These are phyloP conservation scores for Aspergillus sclerotiicarbonarius DNA, from an alignment of 495 filamentous ascomycete species.

Conservation along the genomic window DNA sequence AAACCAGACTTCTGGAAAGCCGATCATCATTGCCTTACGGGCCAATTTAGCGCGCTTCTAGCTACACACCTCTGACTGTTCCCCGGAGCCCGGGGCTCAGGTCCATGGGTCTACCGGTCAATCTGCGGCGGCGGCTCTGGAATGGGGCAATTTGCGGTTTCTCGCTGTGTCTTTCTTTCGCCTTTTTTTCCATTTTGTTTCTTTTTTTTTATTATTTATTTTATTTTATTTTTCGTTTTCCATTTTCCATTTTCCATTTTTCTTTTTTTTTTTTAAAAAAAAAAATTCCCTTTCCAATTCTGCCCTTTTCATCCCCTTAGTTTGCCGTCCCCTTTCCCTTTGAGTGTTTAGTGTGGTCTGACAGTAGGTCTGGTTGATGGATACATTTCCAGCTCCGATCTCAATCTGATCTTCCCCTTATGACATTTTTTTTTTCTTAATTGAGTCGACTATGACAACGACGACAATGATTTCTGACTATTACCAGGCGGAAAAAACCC, in stretches of 20 bases:
- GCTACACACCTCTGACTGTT: constrained; percentile 30
- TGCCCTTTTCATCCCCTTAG: not conserved
- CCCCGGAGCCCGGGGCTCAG: constrained; percentile 42
- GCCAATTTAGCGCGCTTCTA: constrained; percentile 37
- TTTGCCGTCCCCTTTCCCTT: constrained; percentile 2
- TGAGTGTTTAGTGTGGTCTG: constrained; percentile 10
- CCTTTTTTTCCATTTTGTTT: constrained; percentile 8
- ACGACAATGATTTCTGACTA: constrained; percentile 7
- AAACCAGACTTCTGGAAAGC: constrained; percentile 41
- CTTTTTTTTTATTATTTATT: constrained; percentile 2
- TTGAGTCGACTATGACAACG: not conserved
- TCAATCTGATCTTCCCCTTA: constrained; percentile 17
- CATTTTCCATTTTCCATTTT: constrained; percentile 10
- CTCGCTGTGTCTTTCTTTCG: constrained; percentile 5
- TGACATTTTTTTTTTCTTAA: constrained; percentile 14
- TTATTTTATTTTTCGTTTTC: constrained; percentile 4
- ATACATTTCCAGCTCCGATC: constrained; percentile 15
- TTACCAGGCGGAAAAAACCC: constrained; percentile 2
- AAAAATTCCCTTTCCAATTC: constrained; percentile 2
- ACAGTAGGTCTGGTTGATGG: constrained; percentile 12
- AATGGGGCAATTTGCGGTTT: constrained; percentile 15
- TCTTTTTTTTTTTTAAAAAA: not conserved
- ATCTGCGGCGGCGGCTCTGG: constrained; percentile 27
- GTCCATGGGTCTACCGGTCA: constrained; percentile 33
- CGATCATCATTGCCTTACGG: constrained; percentile 40